These are phyloP conservation scores for Entrophospora sp. DNA, from an alignment of 192 early-diverging fungal species.

Conservation along the genomic window DNA sequence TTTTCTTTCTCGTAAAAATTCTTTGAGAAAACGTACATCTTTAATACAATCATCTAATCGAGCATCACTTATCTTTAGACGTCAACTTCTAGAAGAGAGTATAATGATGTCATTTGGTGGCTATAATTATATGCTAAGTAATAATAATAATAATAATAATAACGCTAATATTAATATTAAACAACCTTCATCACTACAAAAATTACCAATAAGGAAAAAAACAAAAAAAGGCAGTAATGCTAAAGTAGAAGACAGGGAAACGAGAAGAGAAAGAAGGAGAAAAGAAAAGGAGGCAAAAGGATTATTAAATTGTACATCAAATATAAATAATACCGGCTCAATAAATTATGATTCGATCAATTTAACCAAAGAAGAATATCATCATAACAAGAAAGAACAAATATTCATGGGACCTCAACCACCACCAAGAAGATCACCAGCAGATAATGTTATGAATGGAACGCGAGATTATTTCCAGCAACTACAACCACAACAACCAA, in stretches of 20 bases:
- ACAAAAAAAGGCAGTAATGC: conserved; percentile 19
- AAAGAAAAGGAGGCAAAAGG: neutral
- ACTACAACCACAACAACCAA: neutral
- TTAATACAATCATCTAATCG: conserved; percentile 15
- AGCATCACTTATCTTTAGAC: conserved; percentile 8
- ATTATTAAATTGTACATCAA: neutral
- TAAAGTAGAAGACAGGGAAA: conserved; percentile 2
- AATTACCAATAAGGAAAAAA: conserved; percentile 2
- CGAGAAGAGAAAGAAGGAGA: conserved; percentile 15
- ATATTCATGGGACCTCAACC: neutral
- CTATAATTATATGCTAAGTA: too few species aligned
- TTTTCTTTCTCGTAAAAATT: neutral
- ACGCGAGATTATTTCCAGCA: too few species aligned
- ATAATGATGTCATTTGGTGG: conserved; percentile 19
- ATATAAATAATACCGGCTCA: neutral
- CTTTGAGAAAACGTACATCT: conserved; percentile 6
- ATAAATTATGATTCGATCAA: neutral
- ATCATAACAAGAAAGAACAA: neutral
- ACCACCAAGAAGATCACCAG: neutral
- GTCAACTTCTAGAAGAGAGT: conserved; percentile 16
- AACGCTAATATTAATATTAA: neutral
- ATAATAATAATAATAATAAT: too few species aligned
- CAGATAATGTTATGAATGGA: neutral
- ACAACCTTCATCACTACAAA: neutral
- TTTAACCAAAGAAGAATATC: neutral